A percentile compares a stretch with the other conserved stretches of the same genome.
Conservation (phyloP, 1,284 basidiomycete genomes). For the Naganishia albida region DNA sequence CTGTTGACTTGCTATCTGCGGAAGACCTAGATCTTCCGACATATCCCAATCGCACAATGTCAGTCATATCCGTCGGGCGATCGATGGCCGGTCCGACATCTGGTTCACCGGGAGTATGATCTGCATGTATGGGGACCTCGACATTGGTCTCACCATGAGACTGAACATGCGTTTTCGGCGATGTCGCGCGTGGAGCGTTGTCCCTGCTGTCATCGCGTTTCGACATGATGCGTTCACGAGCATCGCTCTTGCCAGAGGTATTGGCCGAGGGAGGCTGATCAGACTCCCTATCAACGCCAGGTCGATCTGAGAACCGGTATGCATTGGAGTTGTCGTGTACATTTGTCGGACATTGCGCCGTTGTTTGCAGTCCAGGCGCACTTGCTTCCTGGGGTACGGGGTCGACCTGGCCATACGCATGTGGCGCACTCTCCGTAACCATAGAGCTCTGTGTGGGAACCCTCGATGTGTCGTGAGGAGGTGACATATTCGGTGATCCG, state of each 20-base stretch:
- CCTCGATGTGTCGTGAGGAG: neutral
- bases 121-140: neutral
- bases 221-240: neutral
- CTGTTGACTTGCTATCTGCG: neutral
- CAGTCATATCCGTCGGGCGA: slow-evolving; percentile 20
- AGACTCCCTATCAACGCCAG: slow-evolving; percentile 17
- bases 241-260: neutral
- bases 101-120: slow-evolving; percentile 18
- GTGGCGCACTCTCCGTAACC: neutral
- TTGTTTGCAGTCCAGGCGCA: slow-evolving; percentile 24
- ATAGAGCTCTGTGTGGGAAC: neutral
- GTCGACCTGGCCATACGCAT: slow-evolving; percentile 32
- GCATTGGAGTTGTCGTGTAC: neutral
- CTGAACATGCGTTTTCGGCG: neutral
- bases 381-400: slow-evolving; percentile 22
- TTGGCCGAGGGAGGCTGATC: neutral
- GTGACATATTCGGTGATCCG: slow-evolving; percentile 1
- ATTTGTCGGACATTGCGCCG: slow-evolving; percentile 12
- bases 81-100: slow-evolving; percentile 26
- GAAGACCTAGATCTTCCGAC: neutral
- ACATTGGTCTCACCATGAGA: neutral
- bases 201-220: neutral
- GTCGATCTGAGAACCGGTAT: slow-evolving; percentile 28
- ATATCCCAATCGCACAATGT: slow-evolving; percentile 25
- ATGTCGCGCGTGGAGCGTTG: neutral